These are phyloP conservation scores for Petasospora rhodanensis DNA, from an alignment of 1,139 yeast species.

Conservation along the genomic window DNA sequence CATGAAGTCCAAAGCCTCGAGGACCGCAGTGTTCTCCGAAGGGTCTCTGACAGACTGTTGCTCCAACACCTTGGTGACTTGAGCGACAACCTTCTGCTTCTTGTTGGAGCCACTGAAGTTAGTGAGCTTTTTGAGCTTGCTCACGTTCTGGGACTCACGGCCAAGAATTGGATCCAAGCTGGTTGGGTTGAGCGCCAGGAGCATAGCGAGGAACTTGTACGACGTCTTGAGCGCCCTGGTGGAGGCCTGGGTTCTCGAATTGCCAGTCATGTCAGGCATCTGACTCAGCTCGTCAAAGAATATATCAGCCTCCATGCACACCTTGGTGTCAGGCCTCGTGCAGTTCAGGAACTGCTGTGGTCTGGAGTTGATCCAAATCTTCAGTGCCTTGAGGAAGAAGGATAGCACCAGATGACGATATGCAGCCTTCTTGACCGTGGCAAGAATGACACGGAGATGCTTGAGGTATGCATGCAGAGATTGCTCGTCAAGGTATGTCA, in stretches of 20 bases:
- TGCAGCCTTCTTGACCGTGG: constrained; percentile 41
- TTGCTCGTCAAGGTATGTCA: constrained; percentile 41
- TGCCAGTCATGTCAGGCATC: constrained; percentile 17
- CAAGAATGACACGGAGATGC: constrained; percentile 37
- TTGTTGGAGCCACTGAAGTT: constrained; percentile 19
- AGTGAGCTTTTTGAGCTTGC: constrained; percentile 20
- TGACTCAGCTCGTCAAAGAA: constrained; percentile 25
- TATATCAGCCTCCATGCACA: constrained; percentile 24
- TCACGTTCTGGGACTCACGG: constrained; percentile 8
- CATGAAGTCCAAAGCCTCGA: constrained; percentile 38
- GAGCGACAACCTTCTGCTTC: constrained; percentile 31
- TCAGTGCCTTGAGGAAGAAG: constrained; percentile 45
- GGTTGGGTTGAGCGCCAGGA: constrained; percentile 29
- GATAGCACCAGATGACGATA: constrained; percentile 53
- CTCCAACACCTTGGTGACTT: constrained; percentile 33
- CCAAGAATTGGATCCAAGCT: constrained; percentile 14
- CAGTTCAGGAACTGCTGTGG: constrained; percentile 44
- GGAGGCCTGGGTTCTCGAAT: constrained; percentile 8
- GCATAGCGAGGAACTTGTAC: constrained; percentile 29
- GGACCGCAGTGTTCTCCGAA: constrained; percentile 27
- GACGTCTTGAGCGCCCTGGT: constrained; percentile 22
- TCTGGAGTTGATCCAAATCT: constrained; percentile 54
- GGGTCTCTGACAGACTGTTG: constrained; percentile 17
- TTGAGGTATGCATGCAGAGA: constrained; percentile 37
- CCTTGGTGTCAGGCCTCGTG: constrained; percentile 29